Conservation (phyloP, 345 rosid species). For the Eucalyptus curtisii region DNA sequence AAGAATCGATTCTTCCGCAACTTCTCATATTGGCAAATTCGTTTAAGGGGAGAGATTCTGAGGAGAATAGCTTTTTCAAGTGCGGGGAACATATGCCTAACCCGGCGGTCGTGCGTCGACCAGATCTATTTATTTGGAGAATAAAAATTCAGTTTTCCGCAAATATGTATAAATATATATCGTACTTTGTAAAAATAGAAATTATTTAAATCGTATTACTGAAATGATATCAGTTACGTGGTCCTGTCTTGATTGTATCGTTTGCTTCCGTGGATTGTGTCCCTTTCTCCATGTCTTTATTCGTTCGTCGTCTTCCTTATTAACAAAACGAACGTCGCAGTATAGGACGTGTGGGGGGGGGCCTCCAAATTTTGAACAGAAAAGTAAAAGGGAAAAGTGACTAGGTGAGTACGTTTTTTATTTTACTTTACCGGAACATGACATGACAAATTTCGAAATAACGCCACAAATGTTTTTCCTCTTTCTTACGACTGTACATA, state of each 20-base stretch:
- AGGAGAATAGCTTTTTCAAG: neutral
- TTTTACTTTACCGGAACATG: neutral
- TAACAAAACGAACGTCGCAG: neutral
- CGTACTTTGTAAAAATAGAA: neutral
- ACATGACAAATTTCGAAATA: neutral
- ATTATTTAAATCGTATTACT: neutral
- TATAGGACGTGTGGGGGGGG: neutral
- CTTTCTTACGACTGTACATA: too few species aligned
- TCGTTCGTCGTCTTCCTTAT: neutral
- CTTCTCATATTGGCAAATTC: neutral
- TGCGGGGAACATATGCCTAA: neutral
- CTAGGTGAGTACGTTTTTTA: rapidly evolving
- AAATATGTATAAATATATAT: neutral
- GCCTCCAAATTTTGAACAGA: neutral
- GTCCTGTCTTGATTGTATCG: neutral
- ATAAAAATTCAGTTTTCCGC: neutral
- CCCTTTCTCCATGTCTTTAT: neutral
- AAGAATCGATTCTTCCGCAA: neutral
- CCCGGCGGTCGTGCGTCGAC: neutral
- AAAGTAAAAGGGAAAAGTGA: neutral
- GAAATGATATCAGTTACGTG: neutral
- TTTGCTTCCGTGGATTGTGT: neutral
- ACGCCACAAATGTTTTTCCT: neutral
- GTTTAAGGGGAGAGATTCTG: neutral
- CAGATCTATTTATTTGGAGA: neutral